Evolutionary conservation across 1,284 basidiomycete genomes (phyloP), one percentile per base, ranked within the genome.

Genomic region (Melanopsichium pennsylvanicum): DNA sequence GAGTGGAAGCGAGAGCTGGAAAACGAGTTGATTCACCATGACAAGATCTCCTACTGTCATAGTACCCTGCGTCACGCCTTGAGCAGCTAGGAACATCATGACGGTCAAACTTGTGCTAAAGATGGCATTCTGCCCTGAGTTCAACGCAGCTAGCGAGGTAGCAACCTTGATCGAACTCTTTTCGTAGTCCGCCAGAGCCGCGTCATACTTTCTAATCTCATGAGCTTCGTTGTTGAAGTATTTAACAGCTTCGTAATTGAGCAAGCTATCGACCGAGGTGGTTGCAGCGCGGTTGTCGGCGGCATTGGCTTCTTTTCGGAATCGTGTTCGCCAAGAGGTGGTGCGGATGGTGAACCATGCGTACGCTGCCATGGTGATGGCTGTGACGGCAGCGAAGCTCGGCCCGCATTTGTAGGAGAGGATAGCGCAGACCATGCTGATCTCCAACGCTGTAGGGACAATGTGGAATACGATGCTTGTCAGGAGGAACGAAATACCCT

Each of bases 171-270:
- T 86, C 0, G 91, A 93, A 2, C 93, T 88, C 70, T 90, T 90
- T 81, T 97, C 94, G 78, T 98, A 98, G 26, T 88, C 85, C 33
- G 86, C 85, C 26, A 98, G 85, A 51, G 96, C 89, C 46, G 89
- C 88, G 82, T 98, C 95, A 80, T 98, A 98, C 82, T 93, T 92
- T 1, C 86, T 85, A 11, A 96, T 86, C 83, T 98, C 94, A 80
- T 89, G 91, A 62, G 86, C 87, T 82, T 97, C 95, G 79, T 98
- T 98, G 84, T 96, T 97, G 85, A 98, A 98, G 79, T 95, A 89
- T 91, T 98, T 98, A 74, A 98, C 95, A 12, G 95, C 95, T 81
- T 98, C 95, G 76, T 92, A 98, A 80, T 98, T 98, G 82, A 98
- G 93, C 48, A 98, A 83, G 0, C 93, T 92, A 80, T 98, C 96